phyloP scores from a whole-genome alignment of 2,329 filamentous ascomycete species.

The Diplodia intermedia region DNA sequence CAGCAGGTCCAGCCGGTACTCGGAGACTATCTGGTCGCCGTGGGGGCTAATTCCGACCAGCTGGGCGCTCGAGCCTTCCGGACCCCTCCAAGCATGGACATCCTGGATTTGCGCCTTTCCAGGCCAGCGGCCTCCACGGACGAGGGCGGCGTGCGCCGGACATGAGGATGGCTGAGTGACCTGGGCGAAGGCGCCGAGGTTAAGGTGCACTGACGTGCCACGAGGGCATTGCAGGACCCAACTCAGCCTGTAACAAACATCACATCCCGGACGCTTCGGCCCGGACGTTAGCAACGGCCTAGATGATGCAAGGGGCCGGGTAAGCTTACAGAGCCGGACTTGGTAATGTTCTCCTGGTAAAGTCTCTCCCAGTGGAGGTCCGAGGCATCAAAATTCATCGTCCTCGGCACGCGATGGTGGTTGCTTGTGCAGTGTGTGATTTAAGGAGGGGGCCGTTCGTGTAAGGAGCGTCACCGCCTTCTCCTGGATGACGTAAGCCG shows the following conservation, averaged over 20 bases:
- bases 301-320: too few relatives aligned
- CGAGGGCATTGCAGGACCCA: slow-evolving; percentile 12
- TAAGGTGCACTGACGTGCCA: slow-evolving; percentile 20
- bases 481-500: slow-evolving; percentile 24
- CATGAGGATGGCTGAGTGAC: neutral
- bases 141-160: slow-evolving; percentile 3
- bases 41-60: slow-evolving; percentile 14
- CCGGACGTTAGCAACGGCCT: neutral
- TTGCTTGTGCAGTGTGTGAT: slow-evolving; percentile 1
- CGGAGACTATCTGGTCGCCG: slow-evolving; percentile 22
- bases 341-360: slow-evolving; percentile 15
- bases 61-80: slow-evolving; percentile 19
- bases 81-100: slow-evolving; percentile 17
- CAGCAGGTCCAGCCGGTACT: slow-evolving; percentile 16
- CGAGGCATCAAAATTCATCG: slow-evolving; percentile 24
- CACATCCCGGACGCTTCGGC: slow-evolving; percentile 17
- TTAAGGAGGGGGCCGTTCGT: slow-evolving; percentile 16
- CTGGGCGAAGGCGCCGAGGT: neutral
- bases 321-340: slow-evolving; percentile 8
- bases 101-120: neutral
- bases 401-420: neutral
- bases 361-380: slow-evolving; percentile 20
- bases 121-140: slow-evolving; percentile 4
- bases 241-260: slow-evolving; percentile 19
- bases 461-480: slow-evolving; percentile 29